Conservation (phyloP, 2,329 filamentous ascomycete genomes). For the Calonectria montana region DNA sequence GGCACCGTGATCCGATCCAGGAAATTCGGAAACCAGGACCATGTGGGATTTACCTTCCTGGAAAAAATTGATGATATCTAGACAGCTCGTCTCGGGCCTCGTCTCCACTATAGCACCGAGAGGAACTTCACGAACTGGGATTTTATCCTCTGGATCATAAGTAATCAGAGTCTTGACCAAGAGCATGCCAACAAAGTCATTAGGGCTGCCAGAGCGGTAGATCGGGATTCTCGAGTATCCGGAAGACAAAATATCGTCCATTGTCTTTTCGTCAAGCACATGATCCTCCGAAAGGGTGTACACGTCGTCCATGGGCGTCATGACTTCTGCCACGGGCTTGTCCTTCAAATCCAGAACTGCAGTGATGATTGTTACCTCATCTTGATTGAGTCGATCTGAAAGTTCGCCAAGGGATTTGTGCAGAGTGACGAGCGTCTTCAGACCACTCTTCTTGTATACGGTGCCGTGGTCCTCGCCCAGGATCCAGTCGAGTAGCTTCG, state of each 20-base stretch:
- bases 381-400: conserved; percentile 91
- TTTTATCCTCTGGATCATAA: conserved; percentile 94
- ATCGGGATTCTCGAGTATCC: conserved; percentile 98
- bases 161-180: conserved; percentile 99
- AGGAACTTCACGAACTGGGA: conserved; percentile 88
- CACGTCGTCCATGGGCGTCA: conserved; percentile 98
- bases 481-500: conserved; percentile 92
- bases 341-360: conserved; percentile 96
- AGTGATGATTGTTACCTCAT: conserved; percentile 98
- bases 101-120: conserved; percentile 96
- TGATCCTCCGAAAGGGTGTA: conserved; percentile 98
- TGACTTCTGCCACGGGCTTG: conserved; percentile 93
- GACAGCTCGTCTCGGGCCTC: conserved; percentile 91
- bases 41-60: conserved; percentile 99
- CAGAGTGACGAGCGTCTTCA: conserved; percentile 95
- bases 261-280: conserved; percentile 90
- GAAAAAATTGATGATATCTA: conserved; percentile 99
- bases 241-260: conserved; percentile 91
- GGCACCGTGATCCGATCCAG: conserved; percentile 91
- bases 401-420: conserved; percentile 91
- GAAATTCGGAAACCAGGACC: conserved; percentile 91
- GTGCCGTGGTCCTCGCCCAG: conserved; percentile 96
- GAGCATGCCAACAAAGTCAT: conserved; percentile 97
- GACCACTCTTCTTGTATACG: conserved; percentile 95
- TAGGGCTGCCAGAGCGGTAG: conserved; percentile 83